Evolutionary conservation across 2,329 filamentous ascomycete species (phyloP), one percentile per base, ranked within the genome.

Genomic region (Colletotrichum sp.): DNA sequence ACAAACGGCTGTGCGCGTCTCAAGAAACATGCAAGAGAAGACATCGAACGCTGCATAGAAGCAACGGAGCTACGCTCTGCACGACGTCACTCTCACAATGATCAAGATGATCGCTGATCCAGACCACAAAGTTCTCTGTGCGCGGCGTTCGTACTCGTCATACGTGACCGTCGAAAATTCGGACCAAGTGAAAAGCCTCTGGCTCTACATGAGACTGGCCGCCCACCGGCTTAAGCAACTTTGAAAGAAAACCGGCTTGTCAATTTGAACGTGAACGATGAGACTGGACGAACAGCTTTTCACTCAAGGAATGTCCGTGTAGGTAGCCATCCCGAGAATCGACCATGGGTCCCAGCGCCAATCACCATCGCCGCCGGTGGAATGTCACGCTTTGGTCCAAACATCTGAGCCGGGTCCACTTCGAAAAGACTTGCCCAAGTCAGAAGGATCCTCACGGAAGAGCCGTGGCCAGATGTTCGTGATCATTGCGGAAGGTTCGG

Each of bases 21-120:
- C 69, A 43, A 24, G 10, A n/a, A 34, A 18, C 24, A 32, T 36
- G 58, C 34, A 69, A 52, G 16, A 36, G 43, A 58, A 73, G 14
- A 36, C 71, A 55, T 58, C 16, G 73, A 75, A 73, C 24, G 7
- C 38, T 73, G 69, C 69, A 59, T 73, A 18, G 73, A 75, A 75
- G 58, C 4, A n/a, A 14, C 30, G 10, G 21, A 24, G 38, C 58
- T 21, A 14, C 6, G 8, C 28, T 14, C 12, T 4, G 7, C 5
- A 59, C 63, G 34, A 73, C 73, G 70, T 75, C 70, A 73, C 64
- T n/a, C 13, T 2, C 24, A 18, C 13, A 21, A 4, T 12, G n/a
- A 43, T 13, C 7, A 18, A 4, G 13, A 4, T 4, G 21, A 69
- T 43, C 48, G 24, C 18, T 21, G 58, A 38, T 36, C 55, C 10